phyloP scores from a whole-genome alignment of 2,329 filamentous ascomycete species.

The Escovopsis sp. region DNA sequence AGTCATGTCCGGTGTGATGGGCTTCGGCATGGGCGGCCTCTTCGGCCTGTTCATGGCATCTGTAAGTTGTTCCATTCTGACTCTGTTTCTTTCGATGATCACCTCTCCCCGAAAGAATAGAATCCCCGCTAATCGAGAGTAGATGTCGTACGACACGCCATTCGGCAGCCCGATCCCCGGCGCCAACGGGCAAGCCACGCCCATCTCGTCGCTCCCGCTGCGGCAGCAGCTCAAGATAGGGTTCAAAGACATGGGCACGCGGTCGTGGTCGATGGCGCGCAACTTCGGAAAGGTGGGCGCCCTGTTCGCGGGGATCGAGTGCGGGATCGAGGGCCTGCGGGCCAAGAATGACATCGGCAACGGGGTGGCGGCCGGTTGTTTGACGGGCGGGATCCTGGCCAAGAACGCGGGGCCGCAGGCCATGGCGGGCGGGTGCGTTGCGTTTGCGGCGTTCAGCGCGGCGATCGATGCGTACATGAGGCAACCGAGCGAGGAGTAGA shows the following conservation, averaged over 20 bases:
- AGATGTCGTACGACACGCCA: constrained; percentile 98
- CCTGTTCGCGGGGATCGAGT: constrained; percentile 85
- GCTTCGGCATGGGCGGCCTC: constrained; percentile 81
- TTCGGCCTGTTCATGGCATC: constrained; percentile 98
- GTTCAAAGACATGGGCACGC: constrained; percentile 86
- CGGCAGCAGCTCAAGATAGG: constrained; percentile 71
- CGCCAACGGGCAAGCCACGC: constrained; percentile 18
- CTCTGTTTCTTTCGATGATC: too few relatives aligned
- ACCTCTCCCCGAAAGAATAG: too few relatives aligned
- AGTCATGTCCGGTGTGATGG: constrained; percentile 79
- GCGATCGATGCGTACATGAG: constrained; percentile 90
- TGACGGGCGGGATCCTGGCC: constrained; percentile 81
- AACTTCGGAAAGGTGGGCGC: constrained; percentile 93
- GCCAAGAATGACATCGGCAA: constrained; percentile 92
- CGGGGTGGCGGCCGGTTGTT: constrained; percentile 72
- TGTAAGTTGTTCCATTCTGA: constrained; percentile 37
- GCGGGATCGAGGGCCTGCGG: constrained; percentile 80
- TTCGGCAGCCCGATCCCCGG: constrained; percentile 40
- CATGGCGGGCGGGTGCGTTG: constrained; percentile 71
- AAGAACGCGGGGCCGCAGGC: constrained; percentile 82
- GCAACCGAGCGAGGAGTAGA: constrained; percentile 50
- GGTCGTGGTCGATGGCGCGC: constrained; percentile 71
- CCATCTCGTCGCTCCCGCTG: constrained; percentile 54
- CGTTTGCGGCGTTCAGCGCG: constrained; percentile 83
- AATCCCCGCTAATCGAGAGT: not conserved